phyloP scores from a whole-genome alignment of 2,329 filamentous ascomycete species.

The Claviceps pazoutovae region DNA sequence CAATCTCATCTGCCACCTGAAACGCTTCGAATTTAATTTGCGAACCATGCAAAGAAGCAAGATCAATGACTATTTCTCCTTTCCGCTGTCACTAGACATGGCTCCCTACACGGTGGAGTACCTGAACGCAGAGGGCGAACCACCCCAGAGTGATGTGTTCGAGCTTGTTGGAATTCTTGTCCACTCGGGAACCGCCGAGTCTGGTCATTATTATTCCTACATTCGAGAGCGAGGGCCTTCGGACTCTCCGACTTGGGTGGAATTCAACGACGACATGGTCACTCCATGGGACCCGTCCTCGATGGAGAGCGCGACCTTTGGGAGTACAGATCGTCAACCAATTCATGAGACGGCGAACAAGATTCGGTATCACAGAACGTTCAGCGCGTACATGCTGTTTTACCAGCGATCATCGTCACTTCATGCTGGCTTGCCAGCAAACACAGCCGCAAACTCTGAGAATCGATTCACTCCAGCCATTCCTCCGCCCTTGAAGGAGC shows the following conservation, averaged over 20 bases:
- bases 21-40: slow-evolving; percentile 72
- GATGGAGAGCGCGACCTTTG: slow-evolving; percentile 68
- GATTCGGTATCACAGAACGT: slow-evolving; percentile 49
- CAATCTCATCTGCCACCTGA: slow-evolving; percentile 90
- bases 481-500: slow-evolving; percentile 32
- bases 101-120: slow-evolving; percentile 79
- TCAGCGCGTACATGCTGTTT: slow-evolving; percentile 96
- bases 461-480: slow-evolving; percentile 28
- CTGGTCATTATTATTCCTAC: slow-evolving; percentile 95
- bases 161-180: slow-evolving; percentile 92
- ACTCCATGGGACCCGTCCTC: slow-evolving; percentile 57
- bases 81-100: slow-evolving; percentile 75
- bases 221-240: slow-evolving; percentile 61
- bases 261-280: slow-evolving; percentile 89
- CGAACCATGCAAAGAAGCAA: slow-evolving; percentile 70
- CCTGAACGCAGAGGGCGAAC: slow-evolving; percentile 45
- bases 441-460: background rate
- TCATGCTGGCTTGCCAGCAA: slow-evolving; percentile 15
- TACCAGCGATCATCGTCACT: slow-evolving; percentile 70
- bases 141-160: slow-evolving; percentile 56
- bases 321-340: slow-evolving; percentile 44
- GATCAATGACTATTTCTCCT: slow-evolving; percentile 90
- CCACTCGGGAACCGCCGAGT: slow-evolving; percentile 83
- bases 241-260: slow-evolving; percentile 53
- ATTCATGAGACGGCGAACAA: slow-evolving; percentile 29